Evolutionary conservation across 208 protist species (phyloP).

Genomic region (Trypanosoma congolense): DNA sequence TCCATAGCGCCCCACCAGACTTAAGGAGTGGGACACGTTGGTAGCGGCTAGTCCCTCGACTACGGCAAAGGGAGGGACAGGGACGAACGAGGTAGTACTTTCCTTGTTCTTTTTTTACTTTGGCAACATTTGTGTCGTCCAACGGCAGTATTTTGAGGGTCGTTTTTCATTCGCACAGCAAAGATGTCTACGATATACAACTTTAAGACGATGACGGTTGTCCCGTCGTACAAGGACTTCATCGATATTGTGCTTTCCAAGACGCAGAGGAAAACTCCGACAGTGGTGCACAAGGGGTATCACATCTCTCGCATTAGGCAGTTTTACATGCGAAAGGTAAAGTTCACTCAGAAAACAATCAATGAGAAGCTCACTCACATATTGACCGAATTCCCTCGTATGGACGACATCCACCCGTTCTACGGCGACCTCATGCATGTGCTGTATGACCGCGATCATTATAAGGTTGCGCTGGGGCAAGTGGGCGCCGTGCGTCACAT

Average conservation of each 20-base stretch:
- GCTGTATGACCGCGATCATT: conserved; percentile 99
- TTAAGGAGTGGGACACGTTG: too few relatives aligned
- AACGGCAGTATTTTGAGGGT: too few relatives aligned
- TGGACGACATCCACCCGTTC: conserved; percentile 99
- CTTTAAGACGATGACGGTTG: conserved; percentile 97
- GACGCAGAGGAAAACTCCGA: conserved; percentile 99
- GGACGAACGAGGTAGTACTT: too few relatives aligned
- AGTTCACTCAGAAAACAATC: conserved; percentile 98
- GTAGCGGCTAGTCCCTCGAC: too few relatives aligned
- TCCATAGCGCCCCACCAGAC: too few relatives aligned
- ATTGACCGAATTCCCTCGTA: conserved; percentile 94
- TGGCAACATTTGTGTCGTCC: too few relatives aligned
- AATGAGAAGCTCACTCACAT: conserved; percentile 97
- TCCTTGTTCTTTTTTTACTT: too few relatives aligned
- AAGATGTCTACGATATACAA: conserved; percentile 94
- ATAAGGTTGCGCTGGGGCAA: conserved; percentile 99
- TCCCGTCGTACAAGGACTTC: conserved; percentile 98
- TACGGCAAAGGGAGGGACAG: too few relatives aligned
- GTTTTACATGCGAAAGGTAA: conserved; percentile 99
- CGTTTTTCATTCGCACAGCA: conserved; percentile 17
- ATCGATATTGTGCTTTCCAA: conserved; percentile 99
- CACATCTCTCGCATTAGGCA: conserved; percentile 97
- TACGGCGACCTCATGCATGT: conserved; percentile 99
- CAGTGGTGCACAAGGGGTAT: conserved; percentile 99
- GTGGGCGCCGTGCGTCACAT: conserved; percentile 95